These are phyloP conservation scores for Backusella circina DNA, from an alignment of 192 early-diverging fungal genomes.

Conservation along the genomic window DNA sequence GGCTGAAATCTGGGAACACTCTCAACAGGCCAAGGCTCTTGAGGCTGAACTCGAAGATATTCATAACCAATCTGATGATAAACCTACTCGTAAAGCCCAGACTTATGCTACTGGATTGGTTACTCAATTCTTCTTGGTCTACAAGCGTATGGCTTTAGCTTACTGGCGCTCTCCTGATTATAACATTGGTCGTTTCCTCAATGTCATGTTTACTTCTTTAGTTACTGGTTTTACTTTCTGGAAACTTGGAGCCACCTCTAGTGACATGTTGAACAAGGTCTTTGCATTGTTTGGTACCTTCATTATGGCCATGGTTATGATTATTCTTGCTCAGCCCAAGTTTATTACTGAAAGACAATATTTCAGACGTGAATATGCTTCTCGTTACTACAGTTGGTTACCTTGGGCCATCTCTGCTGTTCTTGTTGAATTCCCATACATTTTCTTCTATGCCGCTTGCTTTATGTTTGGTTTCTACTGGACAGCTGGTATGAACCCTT, in stretches of 20 bases:
- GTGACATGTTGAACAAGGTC: constrained; percentile 62
- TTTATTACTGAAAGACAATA: constrained; percentile 64
- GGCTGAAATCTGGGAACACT: constrained; percentile 68
- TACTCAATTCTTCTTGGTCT: constrained; percentile 58
- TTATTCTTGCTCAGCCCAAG: constrained; percentile 67
- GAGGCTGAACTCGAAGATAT: constrained; percentile 53
- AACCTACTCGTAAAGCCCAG: constrained; percentile 25
- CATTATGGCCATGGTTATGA: constrained; percentile 62
- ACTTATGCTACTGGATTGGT: constrained; percentile 45
- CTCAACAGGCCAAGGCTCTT: constrained; percentile 41
- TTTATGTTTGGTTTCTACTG: constrained; percentile 79
- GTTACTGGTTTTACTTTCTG: constrained; percentile 74
- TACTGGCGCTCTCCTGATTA: constrained; percentile 76
- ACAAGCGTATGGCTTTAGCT: constrained; percentile 56
- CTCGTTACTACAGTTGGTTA: constrained; percentile 65
- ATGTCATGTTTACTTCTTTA: constrained; percentile 57
- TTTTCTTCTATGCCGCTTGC: constrained; percentile 52
- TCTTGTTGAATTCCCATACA: constrained; percentile 69
- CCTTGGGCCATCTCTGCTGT: constrained; percentile 62
- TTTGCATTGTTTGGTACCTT: constrained; percentile 71
- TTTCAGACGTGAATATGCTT: constrained; percentile 64
- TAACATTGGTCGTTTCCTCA: constrained; percentile 68
- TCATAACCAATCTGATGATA: constrained; percentile 28
- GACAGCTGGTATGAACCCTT: constrained; percentile 57
- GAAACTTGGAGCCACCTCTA: constrained; percentile 48